Conservation (phyloP, 139 green algal genomes). For the Picochlorum costavermella region DNA sequence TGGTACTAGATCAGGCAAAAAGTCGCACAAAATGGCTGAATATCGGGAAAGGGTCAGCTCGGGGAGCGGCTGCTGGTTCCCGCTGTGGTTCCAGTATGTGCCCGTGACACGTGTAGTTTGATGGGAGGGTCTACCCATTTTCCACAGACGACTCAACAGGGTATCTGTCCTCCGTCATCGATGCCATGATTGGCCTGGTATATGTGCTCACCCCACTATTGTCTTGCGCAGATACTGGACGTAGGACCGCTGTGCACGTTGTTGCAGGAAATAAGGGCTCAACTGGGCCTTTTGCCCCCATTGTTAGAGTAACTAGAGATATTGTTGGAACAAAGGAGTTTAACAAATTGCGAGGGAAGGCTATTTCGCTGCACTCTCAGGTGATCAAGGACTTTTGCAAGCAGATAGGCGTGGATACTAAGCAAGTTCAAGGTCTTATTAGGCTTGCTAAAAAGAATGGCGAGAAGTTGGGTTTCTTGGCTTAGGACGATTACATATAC, state of each 20-base stretch:
- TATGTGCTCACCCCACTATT: no score
- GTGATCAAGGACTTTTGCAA: constrained; percentile 98
- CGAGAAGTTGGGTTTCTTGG: constrained; percentile 92
- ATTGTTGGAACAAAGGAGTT: constrained; percentile 90
- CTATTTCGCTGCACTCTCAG: constrained; percentile 96
- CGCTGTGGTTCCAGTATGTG: no score
- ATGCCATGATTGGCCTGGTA: no score
- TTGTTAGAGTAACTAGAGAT: constrained; percentile 71
- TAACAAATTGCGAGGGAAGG: constrained; percentile 95
- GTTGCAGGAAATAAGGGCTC: constrained; percentile 66
- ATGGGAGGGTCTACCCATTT: no score
- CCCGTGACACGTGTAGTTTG: no score
- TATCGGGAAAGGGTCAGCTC: no score
- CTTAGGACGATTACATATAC: constrained; percentile 27
- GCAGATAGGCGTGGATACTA: constrained; percentile 77
- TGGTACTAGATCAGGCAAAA: no score
- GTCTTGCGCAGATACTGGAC: no score
- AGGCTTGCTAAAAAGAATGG: constrained; percentile 97
- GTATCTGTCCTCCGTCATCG: no score
- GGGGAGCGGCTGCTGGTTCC: no score
- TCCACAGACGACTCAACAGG: no score
- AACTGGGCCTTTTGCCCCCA: constrained; percentile 77
- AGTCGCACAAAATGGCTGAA: no score
- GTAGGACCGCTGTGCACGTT: constrained; percentile 9
- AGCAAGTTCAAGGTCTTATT: constrained; percentile 92